phyloP scores from a whole-genome alignment of 768 basidiomycete species.

The Suillus decipiens region DNA sequence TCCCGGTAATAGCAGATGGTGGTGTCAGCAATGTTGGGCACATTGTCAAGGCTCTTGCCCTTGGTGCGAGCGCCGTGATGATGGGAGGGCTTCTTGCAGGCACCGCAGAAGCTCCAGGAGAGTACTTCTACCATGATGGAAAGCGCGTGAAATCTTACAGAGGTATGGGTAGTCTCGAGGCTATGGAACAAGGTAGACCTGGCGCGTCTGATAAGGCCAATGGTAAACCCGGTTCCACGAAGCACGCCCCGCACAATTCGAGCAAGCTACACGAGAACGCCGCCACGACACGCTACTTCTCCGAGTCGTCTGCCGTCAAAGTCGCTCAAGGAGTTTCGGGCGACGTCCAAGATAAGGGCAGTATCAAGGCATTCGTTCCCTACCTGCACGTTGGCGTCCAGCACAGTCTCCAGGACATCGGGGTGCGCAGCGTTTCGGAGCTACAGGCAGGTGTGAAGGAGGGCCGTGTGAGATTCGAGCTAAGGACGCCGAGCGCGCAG shows the following conservation, averaged over 20 bases:
- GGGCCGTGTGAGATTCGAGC: conserved; percentile 83
- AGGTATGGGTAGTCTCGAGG: conserved; percentile 96
- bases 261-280: conserved; percentile 76
- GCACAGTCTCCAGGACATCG: conserved; percentile 94
- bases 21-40: conserved; percentile 96
- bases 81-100: conserved; percentile 97
- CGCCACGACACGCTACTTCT: conserved; percentile 80
- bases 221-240: conserved; percentile 36
- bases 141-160: conserved; percentile 99
- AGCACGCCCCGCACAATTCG: conserved; percentile 52
- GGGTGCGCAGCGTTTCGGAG: conserved; percentile 66
- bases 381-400: conserved; percentile 82
- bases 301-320: conserved; percentile 74
- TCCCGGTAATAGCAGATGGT: conserved; percentile 96
- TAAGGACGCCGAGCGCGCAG: conserved; percentile 93
- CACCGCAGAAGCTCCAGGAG: conserved; percentile 95
- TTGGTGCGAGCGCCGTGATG: conserved; percentile 97
- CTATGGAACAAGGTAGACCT: conserved; percentile 80
- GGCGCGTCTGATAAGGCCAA: conserved; percentile 22
- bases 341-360: conserved; percentile 97
- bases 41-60: conserved; percentile 92
- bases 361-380: conserved; percentile 89
- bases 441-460: conserved; percentile 64
- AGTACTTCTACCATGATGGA: conserved; percentile 99
- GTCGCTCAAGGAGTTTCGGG: conserved; percentile 97